phyloP scores from a whole-genome alignment of 192 early-diverging fungal species.

The Coemansia sp. region DNA sequence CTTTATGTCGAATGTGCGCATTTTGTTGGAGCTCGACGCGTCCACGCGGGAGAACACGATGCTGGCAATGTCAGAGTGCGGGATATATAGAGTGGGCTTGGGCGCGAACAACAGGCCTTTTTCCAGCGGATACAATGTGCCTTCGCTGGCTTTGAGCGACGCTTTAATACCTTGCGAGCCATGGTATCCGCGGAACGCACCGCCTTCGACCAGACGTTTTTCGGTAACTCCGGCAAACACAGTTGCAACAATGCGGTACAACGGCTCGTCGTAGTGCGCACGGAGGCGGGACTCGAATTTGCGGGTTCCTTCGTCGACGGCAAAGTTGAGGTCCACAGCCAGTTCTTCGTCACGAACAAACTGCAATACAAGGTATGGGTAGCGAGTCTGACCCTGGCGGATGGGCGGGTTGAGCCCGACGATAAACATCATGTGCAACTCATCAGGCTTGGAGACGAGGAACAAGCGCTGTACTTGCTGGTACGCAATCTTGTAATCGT shows the following conservation, averaged over 20 bases:
- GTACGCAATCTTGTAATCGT: conserved; percentile 97
- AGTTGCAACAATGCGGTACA: conserved; percentile 81
- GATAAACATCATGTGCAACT: conserved; percentile 88
- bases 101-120: conserved; percentile 92
- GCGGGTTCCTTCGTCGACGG: conserved; percentile 67
- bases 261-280: conserved; percentile 81
- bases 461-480: conserved; percentile 80
- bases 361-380: conserved; percentile 95
- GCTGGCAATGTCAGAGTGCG: conserved; percentile 77
- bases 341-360: conserved; percentile 91
- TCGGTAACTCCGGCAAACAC: conserved; percentile 82
- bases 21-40: conserved; percentile 51
- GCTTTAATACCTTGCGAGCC: conserved; percentile 84
- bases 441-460: conserved; percentile 90
- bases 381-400: conserved; percentile 94
- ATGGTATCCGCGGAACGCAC: conserved; percentile 67
- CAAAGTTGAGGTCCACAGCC: conserved; percentile 78
- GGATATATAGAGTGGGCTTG: conserved; percentile 89
- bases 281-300: conserved; percentile 76
- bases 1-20: conserved; percentile 90
- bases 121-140: conserved; percentile 89
- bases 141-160: conserved; percentile 96
- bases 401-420: conserved; percentile 95
- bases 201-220: conserved; percentile 72
- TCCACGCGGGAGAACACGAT: conserved; percentile 86